Conservation (phyloP, 495 filamentous ascomycete genomes). For the Ramalina intermedia region DNA sequence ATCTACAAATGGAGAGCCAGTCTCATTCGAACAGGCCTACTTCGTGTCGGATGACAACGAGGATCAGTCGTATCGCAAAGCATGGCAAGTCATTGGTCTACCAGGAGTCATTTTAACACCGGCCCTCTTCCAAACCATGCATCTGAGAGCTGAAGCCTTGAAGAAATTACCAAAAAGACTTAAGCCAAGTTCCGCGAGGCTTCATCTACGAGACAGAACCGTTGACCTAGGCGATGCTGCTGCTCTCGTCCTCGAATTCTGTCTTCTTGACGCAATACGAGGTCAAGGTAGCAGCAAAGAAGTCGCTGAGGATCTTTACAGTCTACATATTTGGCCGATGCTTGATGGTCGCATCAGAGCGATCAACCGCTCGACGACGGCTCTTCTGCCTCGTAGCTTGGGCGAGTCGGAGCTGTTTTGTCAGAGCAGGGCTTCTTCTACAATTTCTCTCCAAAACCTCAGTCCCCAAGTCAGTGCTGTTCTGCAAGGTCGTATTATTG, state of each 20-base stretch:
- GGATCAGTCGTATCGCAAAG: background rate
- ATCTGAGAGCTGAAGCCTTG: background rate
- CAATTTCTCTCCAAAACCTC: background rate
- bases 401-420: slow-evolving; percentile 6
- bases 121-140: background rate
- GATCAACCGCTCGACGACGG: background rate
- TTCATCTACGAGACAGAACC: background rate
- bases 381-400: slow-evolving; percentile 2
- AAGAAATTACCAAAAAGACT: too few species aligned
- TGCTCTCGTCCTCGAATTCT: slow-evolving; percentile 5
- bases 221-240: background rate
- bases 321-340: slow-evolving; percentile 8
- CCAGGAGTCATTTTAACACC: slow-evolving; percentile 2
- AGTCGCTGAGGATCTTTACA: background rate
- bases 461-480: background rate
- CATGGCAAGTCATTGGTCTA: background rate
- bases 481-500: background rate
- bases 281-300: background rate
- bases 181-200: too few species aligned
- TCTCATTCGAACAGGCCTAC: background rate
- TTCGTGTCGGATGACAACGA: background rate
- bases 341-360: background rate
- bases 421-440: background rate
- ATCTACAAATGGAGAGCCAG: slow-evolving; percentile 1
- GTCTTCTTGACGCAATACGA: slow-evolving; percentile 5